These are phyloP conservation scores for Paecilomyces variotii DNA, from an alignment of 2,329 filamentous ascomycete species.

Conservation along the genomic window DNA sequence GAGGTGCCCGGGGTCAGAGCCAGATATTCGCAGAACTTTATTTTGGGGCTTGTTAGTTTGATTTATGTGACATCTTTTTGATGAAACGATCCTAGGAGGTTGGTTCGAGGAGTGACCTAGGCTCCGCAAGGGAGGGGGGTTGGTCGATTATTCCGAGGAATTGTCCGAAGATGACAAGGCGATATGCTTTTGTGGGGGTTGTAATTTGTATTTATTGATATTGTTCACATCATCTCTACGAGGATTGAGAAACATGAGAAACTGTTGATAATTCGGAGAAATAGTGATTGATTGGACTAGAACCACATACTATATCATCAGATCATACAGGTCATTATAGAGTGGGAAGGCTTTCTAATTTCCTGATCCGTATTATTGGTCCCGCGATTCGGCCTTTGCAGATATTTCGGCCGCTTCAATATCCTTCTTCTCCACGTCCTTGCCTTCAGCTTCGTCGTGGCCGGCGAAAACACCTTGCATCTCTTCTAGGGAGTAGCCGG, in stretches of 20 bases:
- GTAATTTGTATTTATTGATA: neutral
- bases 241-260: neutral
- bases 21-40: no score
- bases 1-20: neutral
- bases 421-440: neutral
- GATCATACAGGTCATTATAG: neutral
- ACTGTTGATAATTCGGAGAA: neutral
- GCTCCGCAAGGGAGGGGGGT: no score
- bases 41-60: no score
- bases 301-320: neutral
- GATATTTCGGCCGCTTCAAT: neutral
- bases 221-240: no score
- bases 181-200: neutral
- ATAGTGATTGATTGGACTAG: neutral
- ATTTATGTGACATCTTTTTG: no score
- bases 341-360: neutral
- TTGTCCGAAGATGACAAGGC: neutral
- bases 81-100: no score
- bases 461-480: slow-evolving; percentile 33
- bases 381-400: neutral
- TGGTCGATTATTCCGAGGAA: neutral
- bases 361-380: neutral
- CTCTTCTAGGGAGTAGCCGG: slow-evolving; percentile 38
- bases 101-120: no score
- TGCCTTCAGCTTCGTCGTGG: slow-evolving; percentile 1